phyloP scores from a whole-genome alignment of 1,139 yeast genomes.

The Geotrichum phurueaensis region DNA sequence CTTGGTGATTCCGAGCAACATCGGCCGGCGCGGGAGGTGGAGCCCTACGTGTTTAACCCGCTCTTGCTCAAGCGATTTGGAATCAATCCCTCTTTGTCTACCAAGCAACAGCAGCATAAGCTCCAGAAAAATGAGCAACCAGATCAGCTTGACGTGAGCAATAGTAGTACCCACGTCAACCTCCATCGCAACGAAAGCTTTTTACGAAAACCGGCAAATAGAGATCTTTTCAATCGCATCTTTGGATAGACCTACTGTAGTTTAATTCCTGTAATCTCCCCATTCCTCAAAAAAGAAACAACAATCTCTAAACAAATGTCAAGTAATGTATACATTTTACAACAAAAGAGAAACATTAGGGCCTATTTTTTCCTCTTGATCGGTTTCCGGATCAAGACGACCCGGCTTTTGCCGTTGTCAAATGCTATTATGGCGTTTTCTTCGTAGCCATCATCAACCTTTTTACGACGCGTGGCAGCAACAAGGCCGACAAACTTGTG shows the following conservation, averaged over 20 bases:
- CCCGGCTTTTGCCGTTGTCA: conserved; percentile 35
- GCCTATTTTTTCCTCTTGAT: conserved; percentile 27
- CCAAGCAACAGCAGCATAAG: background rate
- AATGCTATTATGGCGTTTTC: conserved; percentile 35
- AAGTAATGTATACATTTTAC: background rate
- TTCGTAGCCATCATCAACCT: conserved; percentile 26
- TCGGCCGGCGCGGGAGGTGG: background rate
- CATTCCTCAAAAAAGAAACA: no score
- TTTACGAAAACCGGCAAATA: background rate
- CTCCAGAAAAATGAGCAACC: background rate
- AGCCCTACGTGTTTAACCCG: background rate
- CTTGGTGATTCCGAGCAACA: background rate
- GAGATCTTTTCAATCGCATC: background rate
- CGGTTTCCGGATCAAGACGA: conserved; percentile 33
- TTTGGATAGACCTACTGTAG: background rate
- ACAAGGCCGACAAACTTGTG: conserved; percentile 31
- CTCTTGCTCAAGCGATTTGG: background rate
- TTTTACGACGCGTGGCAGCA: conserved; percentile 25
- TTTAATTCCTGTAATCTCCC: no score
- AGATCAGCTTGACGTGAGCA: background rate
- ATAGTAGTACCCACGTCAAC: background rate
- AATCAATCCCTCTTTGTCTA: background rate
- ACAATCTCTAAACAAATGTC: background rate
- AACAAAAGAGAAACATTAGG: background rate
- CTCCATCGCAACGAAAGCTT: background rate